These are phyloP conservation scores for Rosellinia necatrix DNA, from an alignment of 2,329 filamentous ascomycete species.

Conservation along the genomic window DNA sequence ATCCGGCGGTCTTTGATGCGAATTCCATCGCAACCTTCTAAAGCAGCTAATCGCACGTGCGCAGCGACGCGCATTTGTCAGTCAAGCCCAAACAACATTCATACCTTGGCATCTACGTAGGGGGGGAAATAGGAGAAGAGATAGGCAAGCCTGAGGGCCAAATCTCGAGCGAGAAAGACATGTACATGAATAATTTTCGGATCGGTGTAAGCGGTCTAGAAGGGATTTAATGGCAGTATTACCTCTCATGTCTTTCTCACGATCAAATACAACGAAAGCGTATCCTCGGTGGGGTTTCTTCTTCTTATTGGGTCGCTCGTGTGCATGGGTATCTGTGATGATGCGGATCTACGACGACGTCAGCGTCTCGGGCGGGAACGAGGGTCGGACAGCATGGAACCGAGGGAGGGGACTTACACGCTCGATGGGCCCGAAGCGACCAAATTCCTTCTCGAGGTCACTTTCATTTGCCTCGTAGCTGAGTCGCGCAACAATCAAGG, in stretches of 20 bases:
- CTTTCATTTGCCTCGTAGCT: slow-evolving; percentile 88
- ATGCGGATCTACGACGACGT: slow-evolving; percentile 73
- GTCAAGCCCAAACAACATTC: slow-evolving; percentile 64
- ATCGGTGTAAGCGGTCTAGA: slow-evolving; percentile 39
- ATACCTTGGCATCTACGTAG: slow-evolving; percentile 45
- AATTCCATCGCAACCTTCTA: slow-evolving; percentile 83
- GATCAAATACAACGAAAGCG: slow-evolving; percentile 95
- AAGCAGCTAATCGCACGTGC: slow-evolving; percentile 76
- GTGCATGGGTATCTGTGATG: slow-evolving; percentile 74
- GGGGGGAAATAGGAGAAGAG: slow-evolving; percentile 39
- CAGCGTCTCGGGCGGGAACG: slow-evolving; percentile 3
- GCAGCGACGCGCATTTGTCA: slow-evolving; percentile 68
- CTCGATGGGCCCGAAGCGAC: slow-evolving; percentile 91
- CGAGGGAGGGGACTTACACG: slow-evolving; percentile 61
- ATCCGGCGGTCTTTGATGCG: slow-evolving; percentile 91
- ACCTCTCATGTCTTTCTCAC: slow-evolving; percentile 99
- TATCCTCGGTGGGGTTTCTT: slow-evolving; percentile 87
- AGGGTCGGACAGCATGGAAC: background rate
- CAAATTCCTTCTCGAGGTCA: slow-evolving; percentile 92
- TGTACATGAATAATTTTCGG: slow-evolving; percentile 39
- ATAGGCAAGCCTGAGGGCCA: slow-evolving; percentile 64
- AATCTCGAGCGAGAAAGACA: slow-evolving; percentile 54
- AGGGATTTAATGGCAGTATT: slow-evolving; percentile 57
- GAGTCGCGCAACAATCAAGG: slow-evolving; percentile 86
- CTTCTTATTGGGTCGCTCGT: slow-evolving; percentile 74